Conservation (phyloP, 129 eudicot genomes). For the Chrysanthemum makinoi region DNA sequence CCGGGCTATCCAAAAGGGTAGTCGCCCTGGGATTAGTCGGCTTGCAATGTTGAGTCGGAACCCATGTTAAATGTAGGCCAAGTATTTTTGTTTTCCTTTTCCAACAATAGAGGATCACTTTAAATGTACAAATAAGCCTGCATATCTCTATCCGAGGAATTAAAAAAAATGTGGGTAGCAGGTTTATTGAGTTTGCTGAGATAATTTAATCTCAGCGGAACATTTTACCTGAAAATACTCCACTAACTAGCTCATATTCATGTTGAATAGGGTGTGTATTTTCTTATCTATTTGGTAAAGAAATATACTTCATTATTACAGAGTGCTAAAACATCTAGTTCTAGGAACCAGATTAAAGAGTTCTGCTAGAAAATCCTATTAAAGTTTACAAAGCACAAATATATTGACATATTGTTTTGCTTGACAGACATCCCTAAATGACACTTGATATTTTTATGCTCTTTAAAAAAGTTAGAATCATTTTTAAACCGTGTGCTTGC, state of each 20-base stretch:
- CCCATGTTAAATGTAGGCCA: not conserved
- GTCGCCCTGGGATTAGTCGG: no score
- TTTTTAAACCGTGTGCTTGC: no score
- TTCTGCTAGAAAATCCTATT: not conserved
- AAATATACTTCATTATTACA: not conserved
- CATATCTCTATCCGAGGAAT: not conserved
- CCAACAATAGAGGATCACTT: not conserved
- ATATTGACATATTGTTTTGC: not conserved
- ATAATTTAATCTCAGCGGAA: no score
- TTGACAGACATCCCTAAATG: no score
- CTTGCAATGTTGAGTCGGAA: no score
- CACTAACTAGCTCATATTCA: no score
- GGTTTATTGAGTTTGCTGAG: not conserved
- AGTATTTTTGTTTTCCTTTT: not conserved
- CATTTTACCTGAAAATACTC: no score
- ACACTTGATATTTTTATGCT: no score
- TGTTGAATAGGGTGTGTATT: not conserved
- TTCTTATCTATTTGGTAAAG: not conserved
- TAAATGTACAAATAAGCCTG: constrained; percentile 5
- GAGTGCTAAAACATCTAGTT: not conserved
- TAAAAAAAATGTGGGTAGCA: not conserved
- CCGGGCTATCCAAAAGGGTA: no score
- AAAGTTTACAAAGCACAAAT: not conserved
- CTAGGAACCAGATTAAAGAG: constrained; percentile 10
- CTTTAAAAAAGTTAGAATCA: no score